A percentile compares a stretch with the other conserved stretches of the same genome.
Conservation (phyloP, 1,284 basidiomycete genomes). For the Volvariella surrecta region DNA sequence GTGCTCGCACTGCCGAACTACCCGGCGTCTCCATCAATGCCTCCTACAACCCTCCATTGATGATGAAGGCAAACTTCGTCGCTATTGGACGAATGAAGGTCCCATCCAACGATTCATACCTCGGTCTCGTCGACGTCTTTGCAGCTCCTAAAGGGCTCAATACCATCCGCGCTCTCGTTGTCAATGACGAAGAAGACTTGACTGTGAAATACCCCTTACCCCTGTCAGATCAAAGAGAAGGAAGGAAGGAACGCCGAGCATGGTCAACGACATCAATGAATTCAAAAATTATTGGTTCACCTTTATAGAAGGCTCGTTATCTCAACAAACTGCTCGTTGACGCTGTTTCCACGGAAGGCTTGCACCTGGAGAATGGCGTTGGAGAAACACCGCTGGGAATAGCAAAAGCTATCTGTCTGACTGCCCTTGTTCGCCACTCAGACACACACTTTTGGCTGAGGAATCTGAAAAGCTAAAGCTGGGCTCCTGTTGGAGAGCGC, state of each 20-base stretch:
- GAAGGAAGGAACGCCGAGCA: constrained; percentile 33
- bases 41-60: constrained; percentile 40
- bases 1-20: constrained; percentile 27
- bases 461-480: neutral
- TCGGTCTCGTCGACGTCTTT: constrained; percentile 52
- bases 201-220: constrained; percentile 37
- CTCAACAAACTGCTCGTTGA: constrained; percentile 32
- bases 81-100: constrained; percentile 45
- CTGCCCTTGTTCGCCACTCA: no score
- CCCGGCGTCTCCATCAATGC: constrained; percentile 31
- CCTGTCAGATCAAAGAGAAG: constrained; percentile 26
- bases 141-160: constrained; percentile 35
- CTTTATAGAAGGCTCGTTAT: constrained; percentile 51
- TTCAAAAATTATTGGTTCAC: constrained; percentile 53
- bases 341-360: constrained; percentile 24
- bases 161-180: constrained; percentile 33
- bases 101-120: constrained; percentile 31
- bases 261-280: constrained; percentile 38
- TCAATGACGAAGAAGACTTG: constrained; percentile 30
- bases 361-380: constrained; percentile 43
- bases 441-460: no score
- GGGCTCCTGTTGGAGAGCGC: constrained; percentile 8
- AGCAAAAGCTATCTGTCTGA: constrained; percentile 14
- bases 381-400: constrained; percentile 45
- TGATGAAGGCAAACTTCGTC: constrained; percentile 43